Percentiles rank a stretch among this genome's conserved stretches.
Conservation (phyloP, 2,329 filamentous ascomycete species). For the Fusarium temperatum region DNA sequence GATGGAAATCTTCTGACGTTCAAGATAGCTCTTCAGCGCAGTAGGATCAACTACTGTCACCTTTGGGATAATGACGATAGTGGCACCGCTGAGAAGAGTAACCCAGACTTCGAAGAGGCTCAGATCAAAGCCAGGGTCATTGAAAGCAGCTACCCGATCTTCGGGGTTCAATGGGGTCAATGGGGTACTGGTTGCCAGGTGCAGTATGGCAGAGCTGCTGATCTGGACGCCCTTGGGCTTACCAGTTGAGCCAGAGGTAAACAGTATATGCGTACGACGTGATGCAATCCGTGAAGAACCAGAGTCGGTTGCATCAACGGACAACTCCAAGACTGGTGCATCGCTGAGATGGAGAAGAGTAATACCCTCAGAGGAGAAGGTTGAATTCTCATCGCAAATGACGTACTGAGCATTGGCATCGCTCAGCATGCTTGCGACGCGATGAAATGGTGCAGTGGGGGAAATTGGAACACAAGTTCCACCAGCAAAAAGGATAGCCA, state of each 20-base stretch:
- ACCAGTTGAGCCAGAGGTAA: not conserved
- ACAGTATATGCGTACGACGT: not conserved
- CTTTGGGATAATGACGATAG: not conserved
- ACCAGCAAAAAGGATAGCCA: not conserved
- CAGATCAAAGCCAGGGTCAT: not conserved
- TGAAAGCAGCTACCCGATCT: not conserved
- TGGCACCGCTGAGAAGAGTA: not conserved
- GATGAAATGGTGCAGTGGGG: not conserved
- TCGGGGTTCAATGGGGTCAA: not conserved
- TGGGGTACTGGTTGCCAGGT: not conserved
- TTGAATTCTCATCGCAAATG: not conserved
- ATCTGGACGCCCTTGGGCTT: not conserved
- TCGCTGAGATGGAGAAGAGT: not conserved
- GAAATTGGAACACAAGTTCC: not conserved
- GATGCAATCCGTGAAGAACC: not conserved
- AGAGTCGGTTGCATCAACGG: fast-evolving
- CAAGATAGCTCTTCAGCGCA: not conserved
- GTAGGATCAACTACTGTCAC: not conserved
- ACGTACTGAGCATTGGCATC: not conserved
- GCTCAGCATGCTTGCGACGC: not conserved
- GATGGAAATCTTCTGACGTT: not conserved
- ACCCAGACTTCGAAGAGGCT: conserved; percentile 1
- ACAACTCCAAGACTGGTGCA: fast-evolving
- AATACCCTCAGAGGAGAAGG: not conserved
- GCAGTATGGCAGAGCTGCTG: not conserved